A percentile compares a stretch with the other conserved stretches of the same genome.
These are phyloP conservation scores for Leishmania gerbilli DNA, from an alignment of 208 protist genomes.

Conservation along the genomic window DNA sequence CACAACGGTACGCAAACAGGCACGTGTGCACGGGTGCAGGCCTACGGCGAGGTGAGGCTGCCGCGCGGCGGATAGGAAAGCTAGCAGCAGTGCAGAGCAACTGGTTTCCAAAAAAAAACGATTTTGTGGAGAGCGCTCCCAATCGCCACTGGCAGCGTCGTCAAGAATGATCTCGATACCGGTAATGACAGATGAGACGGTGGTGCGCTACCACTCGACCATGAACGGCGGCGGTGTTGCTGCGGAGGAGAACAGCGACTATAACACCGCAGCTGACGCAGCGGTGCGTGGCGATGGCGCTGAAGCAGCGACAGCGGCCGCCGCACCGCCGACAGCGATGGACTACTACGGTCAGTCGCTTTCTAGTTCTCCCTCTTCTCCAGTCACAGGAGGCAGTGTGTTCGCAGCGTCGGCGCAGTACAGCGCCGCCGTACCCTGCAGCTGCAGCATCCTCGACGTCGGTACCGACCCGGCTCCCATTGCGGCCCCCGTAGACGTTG, in stretches of 20 bases:
- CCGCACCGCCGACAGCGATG: not conserved
- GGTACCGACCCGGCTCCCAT: slow-evolving; percentile 13
- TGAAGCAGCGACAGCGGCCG: slow-evolving; percentile 2
- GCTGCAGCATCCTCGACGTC: slow-evolving; percentile 26
- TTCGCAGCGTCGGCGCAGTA: not conserved
- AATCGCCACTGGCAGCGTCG: not conserved
- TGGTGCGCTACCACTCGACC: slow-evolving; percentile 21
- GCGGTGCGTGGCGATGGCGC: slow-evolving; percentile 7
- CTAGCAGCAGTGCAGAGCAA: not conserved
- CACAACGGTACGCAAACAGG: not conserved
- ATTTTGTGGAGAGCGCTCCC: not conserved
- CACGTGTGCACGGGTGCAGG: not conserved
- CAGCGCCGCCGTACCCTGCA: slow-evolving; percentile 22
- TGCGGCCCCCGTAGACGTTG: slow-evolving; percentile 20
- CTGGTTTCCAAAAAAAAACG: not conserved
- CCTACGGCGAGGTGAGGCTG: not conserved
- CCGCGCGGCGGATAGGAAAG: not conserved
- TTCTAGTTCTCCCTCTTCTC: not conserved
- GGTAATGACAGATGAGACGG: slow-evolving; percentile 32
- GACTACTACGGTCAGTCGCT: not conserved
- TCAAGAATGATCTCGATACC: slow-evolving; percentile 30
- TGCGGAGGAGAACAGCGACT: slow-evolving; percentile 9
- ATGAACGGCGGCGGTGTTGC: slow-evolving; percentile 1
- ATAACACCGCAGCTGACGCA: not conserved
- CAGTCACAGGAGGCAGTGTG: not conserved